These are phyloP conservation scores for Penium margaritaceum DNA, from an alignment of 139 green algal genomes.

Conservation along the genomic window DNA sequence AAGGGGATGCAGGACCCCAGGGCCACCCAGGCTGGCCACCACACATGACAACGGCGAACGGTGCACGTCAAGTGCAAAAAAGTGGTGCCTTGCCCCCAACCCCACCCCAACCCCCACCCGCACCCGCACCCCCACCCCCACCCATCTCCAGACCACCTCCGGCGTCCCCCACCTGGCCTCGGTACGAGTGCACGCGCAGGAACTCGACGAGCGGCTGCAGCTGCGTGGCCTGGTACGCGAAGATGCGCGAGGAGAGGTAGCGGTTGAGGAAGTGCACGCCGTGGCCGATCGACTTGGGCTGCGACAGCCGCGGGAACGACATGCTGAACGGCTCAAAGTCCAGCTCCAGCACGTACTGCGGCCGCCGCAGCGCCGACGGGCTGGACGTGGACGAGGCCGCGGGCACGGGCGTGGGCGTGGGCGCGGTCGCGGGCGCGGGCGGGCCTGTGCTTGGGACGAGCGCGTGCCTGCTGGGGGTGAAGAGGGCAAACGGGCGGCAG, in stretches of 20 bases:
- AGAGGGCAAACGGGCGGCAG: too few relatives aligned
- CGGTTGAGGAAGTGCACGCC: slow-evolving; percentile 73
- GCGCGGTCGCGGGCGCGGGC: too few relatives aligned
- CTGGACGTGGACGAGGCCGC: too few relatives aligned
- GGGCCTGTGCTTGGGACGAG: too few relatives aligned
- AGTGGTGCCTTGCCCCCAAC: too few relatives aligned
- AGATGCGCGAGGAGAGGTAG: slow-evolving; percentile 55
- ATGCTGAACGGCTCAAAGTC: slow-evolving; percentile 65
- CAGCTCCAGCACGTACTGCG: slow-evolving; percentile 57
- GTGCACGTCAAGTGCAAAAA: too few relatives aligned
- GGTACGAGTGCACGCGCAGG: slow-evolving; percentile 52
- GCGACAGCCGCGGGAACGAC: slow-evolving; percentile 56
- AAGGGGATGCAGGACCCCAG: too few relatives aligned
- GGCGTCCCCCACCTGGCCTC: slow-evolving; percentile 43
- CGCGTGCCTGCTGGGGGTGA: too few relatives aligned
- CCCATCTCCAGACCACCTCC: background rate
- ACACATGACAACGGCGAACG: too few relatives aligned
- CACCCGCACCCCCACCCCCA: background rate
- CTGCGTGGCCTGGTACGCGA: slow-evolving; percentile 38
- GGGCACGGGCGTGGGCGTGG: too few relatives aligned
- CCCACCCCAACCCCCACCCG: background rate
- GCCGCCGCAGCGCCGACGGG: too few relatives aligned
- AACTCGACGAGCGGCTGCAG: slow-evolving; percentile 56
- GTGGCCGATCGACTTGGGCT: slow-evolving; percentile 61
- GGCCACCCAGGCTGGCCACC: too few relatives aligned